phyloP scores from a whole-genome alignment of 768 basidiomycete genomes.

The Rhizopogon sp. region DNA sequence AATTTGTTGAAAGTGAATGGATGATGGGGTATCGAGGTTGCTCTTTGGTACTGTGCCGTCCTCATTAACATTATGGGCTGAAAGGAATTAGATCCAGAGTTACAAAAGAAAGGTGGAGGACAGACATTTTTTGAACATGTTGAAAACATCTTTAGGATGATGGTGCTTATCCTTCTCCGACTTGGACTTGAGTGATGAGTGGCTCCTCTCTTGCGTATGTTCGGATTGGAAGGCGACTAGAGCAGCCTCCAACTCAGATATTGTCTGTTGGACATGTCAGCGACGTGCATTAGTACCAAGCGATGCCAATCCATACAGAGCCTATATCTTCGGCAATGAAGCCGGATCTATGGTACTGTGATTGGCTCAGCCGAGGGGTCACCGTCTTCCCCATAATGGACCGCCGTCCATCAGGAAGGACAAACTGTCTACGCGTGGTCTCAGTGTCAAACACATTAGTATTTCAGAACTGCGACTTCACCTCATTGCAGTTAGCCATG shows the following conservation, averaged over 20 bases:
- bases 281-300: neutral
- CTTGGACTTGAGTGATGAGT: slow-evolving; percentile 25
- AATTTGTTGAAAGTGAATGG: slow-evolving; percentile 36
- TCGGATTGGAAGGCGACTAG: slow-evolving; percentile 40
- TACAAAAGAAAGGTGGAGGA: slow-evolving; percentile 22
- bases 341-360: slow-evolving; percentile 43
- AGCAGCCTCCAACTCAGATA: slow-evolving; percentile 54
- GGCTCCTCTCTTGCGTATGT: slow-evolving; percentile 30
- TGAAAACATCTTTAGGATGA: slow-evolving; percentile 39
- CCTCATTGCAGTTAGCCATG: slow-evolving; percentile 77
- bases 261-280: slow-evolving; percentile 35
- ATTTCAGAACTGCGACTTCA: slow-evolving; percentile 20
- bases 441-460: neutral
- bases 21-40: slow-evolving; percentile 13
- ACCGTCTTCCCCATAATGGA: slow-evolving; percentile 28
- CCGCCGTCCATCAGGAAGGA: slow-evolving; percentile 34
- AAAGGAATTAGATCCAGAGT: slow-evolving; percentile 1
- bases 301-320: slow-evolving; percentile 36
- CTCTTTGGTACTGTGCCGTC: slow-evolving; percentile 19
- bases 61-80: slow-evolving; percentile 17
- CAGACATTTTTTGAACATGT: slow-evolving; percentile 60
- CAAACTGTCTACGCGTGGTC: slow-evolving; percentile 48
- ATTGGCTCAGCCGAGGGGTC: slow-evolving; percentile 37
- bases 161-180: slow-evolving; percentile 43
- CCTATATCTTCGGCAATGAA: slow-evolving; percentile 64